Base-by-base conservation (phyloP, 768 basidiomycete genomes). In the Collybiopsis luxurians region DNA sequence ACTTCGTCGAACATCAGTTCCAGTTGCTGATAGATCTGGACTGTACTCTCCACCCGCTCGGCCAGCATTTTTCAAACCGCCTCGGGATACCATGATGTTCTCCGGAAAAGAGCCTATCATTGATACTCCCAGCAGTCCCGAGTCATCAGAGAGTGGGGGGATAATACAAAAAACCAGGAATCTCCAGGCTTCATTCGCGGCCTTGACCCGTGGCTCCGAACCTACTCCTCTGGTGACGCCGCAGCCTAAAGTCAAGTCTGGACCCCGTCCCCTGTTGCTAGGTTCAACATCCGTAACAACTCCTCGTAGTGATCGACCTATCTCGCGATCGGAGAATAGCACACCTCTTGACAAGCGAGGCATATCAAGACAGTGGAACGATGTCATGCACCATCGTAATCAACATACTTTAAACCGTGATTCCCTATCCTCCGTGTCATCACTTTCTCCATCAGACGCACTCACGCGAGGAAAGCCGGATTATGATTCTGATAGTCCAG, bases 201-300 rank as follows among this genome's bases (percentile, higher is more conserved):
- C 78, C 23, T 67, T 83, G 48, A 72, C 75, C 2, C 63, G 68
- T 28, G 31, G 53, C 31, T 61, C 68, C 4, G 73, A 69, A 27
- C 31, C 1, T 36, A n/a, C 50, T 51, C 21, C 11, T 15, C 44
- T 58, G 39, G 40, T 63, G 43, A 61, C 73, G 13, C 69, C 77
- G 23, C 67, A 73, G 4, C 56, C 70, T 24, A 60, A 67, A 2
- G 60, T 78, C 2, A 88, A 81, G 72, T 70, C 74, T 47, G 86
- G 74, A 1, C 90, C 90, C 0, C 77, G 79, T 7, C 90, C 90
- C 0, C 73, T 92, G 34, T 71, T 90, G 45, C 75, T 92, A 38
- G 83, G 70, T 64, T 81, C 87, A 23, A 72, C 74, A 1, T 73
- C 75, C 13, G 65, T 76, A 3, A 73, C 83, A 13, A 75, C 76